phyloP scores from a whole-genome alignment of 2,329 filamentous ascomycete genomes.

The Verticillium nubilum region DNA sequence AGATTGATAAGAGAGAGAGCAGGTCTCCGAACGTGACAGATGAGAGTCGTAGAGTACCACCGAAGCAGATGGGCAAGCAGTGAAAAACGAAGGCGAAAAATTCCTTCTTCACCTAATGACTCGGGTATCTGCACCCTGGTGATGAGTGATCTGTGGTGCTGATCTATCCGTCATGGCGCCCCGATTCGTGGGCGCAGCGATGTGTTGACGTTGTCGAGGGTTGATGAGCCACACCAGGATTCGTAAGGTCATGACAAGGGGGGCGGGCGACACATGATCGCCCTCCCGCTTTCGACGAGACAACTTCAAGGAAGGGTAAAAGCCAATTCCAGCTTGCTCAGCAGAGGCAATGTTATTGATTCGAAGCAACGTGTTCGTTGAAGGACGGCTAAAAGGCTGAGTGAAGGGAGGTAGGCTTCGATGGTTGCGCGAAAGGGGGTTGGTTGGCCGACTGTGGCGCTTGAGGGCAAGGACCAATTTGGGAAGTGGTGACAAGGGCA shows the following conservation, averaged over 20 bases:
- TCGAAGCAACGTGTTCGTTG: not conserved
- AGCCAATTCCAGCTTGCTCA: no score
- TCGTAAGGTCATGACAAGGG: not conserved
- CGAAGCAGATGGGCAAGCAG: not conserved
- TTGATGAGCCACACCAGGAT: not conserved
- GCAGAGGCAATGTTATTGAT: not conserved
- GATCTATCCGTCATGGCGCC: not conserved
- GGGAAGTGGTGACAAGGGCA: not conserved
- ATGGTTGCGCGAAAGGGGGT: not conserved
- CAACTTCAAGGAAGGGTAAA: not conserved
- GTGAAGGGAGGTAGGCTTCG: not conserved
- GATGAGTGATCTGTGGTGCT: not conserved
- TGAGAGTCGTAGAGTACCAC: no score
- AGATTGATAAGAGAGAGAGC: not conserved
- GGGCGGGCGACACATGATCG: not conserved
- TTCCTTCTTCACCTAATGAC: not conserved
- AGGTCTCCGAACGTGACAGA: no score
- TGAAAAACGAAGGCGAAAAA: not conserved
- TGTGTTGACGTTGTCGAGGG: not conserved
- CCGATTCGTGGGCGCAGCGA: not conserved
- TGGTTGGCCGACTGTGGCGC: not conserved
- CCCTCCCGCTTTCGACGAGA: not conserved
- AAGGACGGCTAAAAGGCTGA: not conserved
- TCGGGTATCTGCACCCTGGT: not conserved
- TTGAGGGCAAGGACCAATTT: not conserved